Base-by-base conservation (phyloP, 495 filamentous ascomycete species). In the Neurospora sublineolata region DNA sequence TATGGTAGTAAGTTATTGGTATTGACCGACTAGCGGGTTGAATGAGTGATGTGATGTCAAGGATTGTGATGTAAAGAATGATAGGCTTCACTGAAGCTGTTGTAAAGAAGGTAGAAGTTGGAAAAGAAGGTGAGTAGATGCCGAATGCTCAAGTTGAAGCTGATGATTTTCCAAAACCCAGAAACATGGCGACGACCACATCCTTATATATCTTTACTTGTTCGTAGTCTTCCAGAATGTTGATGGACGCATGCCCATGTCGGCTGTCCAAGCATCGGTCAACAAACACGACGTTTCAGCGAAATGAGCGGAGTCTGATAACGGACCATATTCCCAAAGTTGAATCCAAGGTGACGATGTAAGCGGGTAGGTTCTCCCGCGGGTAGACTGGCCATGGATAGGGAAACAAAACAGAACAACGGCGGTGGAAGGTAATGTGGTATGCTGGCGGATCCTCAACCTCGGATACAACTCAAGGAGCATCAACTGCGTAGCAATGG, bases 11-110 rank as follows among this genome's bases (percentile, higher is more conserved):
- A 60, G 41, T 18, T 69, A 23, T 12, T 58, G 30, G 37, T 20
- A 30, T 39, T 37, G 40, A 27, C 69, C 69, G 69, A 39, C 69
- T 70, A 38, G 69, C 69, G 69, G 69, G 40, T 23, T 30, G 23
- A 64, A 64, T 30, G 52, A 64, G 52, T 64, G 52, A 30, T 30
- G 67, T 67, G 41, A 67, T 58, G 20, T 58, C n/a, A 46, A 64
- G 70, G 41, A 71, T 69, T 58, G 69, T 20, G 70, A 77, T 69
- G 72, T 74, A 75, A 68, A 73, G 42, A 71, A 76, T 78, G 76
- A 75, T 7, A 76, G 71, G 52, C 52, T 18, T 79, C 78, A 78
- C 76, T 79, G 78, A 78, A 79, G 76, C 27, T 70, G 75, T 52
- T 69, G 72, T 71, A 75, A 58, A 60, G 64, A 68, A 74, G 69